A percentile compares a stretch with the other conserved stretches of the same genome.
Conservation (phyloP, 2,329 filamentous ascomycete species). For the Esteya vermicola region DNA sequence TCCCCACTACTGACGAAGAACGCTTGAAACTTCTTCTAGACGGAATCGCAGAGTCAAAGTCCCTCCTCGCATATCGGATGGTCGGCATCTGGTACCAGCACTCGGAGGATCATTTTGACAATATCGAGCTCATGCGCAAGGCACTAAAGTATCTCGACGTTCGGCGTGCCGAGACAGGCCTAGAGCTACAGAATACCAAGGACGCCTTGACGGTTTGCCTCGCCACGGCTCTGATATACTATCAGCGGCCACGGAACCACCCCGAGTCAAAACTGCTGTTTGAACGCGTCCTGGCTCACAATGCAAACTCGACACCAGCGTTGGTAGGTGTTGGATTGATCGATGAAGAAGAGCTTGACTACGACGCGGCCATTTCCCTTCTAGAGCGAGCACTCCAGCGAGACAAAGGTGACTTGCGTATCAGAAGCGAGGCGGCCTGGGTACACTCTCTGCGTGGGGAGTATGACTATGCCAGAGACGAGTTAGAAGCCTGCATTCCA, state of each 20-base stretch:
- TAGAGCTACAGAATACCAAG: constrained; percentile 52
- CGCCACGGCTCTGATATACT: constrained; percentile 77
- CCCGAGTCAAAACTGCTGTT: constrained; percentile 79
- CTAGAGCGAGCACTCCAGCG: constrained; percentile 60
- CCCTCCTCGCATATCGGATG: constrained; percentile 69
- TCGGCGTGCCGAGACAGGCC: constrained; percentile 52
- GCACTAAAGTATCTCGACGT: constrained; percentile 47
- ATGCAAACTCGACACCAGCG: constrained; percentile 62
- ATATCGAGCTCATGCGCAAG: constrained; percentile 65
- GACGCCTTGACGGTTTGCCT: constrained; percentile 67
- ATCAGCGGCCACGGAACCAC: constrained; percentile 82
- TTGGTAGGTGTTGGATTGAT: constrained; percentile 85
- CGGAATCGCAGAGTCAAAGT: constrained; percentile 52
- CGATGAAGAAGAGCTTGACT: constrained; percentile 86
- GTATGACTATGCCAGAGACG: constrained; percentile 49
- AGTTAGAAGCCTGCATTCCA: constrained; percentile 56
- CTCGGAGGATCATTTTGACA: constrained; percentile 72
- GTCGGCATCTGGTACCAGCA: constrained; percentile 73
- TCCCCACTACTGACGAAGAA: constrained; percentile 60
- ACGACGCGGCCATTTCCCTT: constrained; percentile 66
- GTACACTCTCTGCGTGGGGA: constrained; percentile 75
- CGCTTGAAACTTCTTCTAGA: constrained; percentile 69
- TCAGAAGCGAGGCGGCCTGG: constrained; percentile 84
- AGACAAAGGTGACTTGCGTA: constrained; percentile 59
- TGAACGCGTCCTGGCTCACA: constrained; percentile 62